These are phyloP conservation scores for Aspergillus affinis DNA, from an alignment of 495 filamentous ascomycete genomes.

Conservation along the genomic window DNA sequence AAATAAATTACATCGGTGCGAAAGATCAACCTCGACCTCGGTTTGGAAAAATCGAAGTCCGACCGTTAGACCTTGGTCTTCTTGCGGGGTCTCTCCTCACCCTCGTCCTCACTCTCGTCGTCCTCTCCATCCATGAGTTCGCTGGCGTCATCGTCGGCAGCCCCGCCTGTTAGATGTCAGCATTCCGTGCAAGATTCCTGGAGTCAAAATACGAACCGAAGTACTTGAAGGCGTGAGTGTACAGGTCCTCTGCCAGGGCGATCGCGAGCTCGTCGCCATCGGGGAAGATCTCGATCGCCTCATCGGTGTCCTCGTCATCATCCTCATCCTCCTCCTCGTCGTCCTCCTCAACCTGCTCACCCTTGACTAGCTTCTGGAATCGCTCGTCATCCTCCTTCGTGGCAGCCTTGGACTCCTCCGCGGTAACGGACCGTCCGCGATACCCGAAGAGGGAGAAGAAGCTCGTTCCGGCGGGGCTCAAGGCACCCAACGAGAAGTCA, in stretches of 20 bases:
- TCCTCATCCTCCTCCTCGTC: conserved; percentile 49
- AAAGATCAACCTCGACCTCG: neutral
- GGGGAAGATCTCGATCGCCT: conserved; percentile 74
- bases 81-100: conserved; percentile 38
- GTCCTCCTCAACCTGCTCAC: conserved; percentile 49
- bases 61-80: conserved; percentile 41
- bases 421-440: conserved; percentile 62
- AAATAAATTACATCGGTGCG: conserved; percentile 1
- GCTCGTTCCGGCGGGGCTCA: conserved; percentile 58
- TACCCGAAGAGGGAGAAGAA: conserved; percentile 92
- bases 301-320: conserved; percentile 51
- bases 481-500: conserved; percentile 54
- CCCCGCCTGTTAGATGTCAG: neutral
- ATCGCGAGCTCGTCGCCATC: conserved; percentile 78
- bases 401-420: conserved; percentile 64
- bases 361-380: conserved; percentile 53
- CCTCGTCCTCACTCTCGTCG: conserved; percentile 32
- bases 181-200: neutral
- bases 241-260: conserved; percentile 79
- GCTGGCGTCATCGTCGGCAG: conserved; percentile 4
- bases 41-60: neutral
- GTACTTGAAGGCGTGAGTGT: conserved; percentile 82
- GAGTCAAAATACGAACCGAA: conserved; percentile 64
- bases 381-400: conserved; percentile 57
- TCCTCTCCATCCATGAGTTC: conserved; percentile 31